These are phyloP conservation scores for Flaveria floridana DNA, from an alignment of 140 eudicot genomes.

Conservation along the genomic window DNA sequence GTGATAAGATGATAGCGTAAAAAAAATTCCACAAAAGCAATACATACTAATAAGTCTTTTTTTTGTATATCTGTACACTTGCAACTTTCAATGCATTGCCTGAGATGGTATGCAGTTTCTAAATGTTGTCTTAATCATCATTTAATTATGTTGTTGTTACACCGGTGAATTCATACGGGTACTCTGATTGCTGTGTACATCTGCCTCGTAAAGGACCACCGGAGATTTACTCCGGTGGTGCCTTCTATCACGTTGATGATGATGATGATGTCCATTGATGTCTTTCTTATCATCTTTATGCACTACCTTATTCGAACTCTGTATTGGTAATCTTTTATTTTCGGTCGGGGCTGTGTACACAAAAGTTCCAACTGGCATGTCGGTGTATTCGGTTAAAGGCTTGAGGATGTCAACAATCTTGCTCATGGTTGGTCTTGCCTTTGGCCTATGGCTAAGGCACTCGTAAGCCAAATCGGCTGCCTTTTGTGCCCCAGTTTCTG, in stretches of 20 bases:
- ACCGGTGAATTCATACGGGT: slow-evolving; percentile 29
- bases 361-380: slow-evolving; percentile 43
- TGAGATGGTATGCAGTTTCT: background rate
- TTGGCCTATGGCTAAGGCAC: slow-evolving; percentile 76
- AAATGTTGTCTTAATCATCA: background rate
- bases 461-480: slow-evolving; percentile 76
- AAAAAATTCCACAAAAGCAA: background rate
- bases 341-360: slow-evolving; percentile 56
- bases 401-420: slow-evolving; percentile 49
- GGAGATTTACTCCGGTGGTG: slow-evolving; percentile 48
- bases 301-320: slow-evolving; percentile 27
- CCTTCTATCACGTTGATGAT: slow-evolving; percentile 33
- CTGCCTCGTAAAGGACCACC: slow-evolving; percentile 24
- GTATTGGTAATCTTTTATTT: slow-evolving; percentile 19
- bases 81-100: slow-evolving; percentile 19
- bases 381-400: slow-evolving; percentile 48
- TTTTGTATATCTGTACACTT: slow-evolving; percentile 21
- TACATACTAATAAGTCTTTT: background rate
- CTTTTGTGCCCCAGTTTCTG: slow-evolving; percentile 65
- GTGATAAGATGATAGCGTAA: background rate
- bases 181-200: slow-evolving; percentile 17
- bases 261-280: slow-evolving; percentile 33
- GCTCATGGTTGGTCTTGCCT: slow-evolving; percentile 66
- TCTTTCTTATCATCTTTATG: slow-evolving; percentile 28
- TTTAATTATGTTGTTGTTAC: background rate